Base-by-base conservation (phyloP, 805 yeast species). In the Scheffersomyces amazonensis region DNA sequence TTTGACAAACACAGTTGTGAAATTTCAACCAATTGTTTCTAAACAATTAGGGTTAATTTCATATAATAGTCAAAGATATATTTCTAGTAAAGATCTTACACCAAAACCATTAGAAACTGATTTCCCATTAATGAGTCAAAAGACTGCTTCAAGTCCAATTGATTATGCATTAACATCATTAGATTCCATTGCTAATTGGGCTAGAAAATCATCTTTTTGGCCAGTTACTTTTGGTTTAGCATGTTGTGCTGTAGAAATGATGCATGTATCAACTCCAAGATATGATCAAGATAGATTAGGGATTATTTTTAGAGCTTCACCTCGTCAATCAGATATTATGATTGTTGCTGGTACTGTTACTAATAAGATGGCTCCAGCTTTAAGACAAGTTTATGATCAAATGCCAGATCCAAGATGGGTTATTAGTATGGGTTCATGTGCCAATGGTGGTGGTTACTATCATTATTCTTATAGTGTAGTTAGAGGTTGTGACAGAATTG, bases 371-470 rank as follows among this genome's bases (percentile, higher is more conserved):
- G 95, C 95, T 2, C 96, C 96, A 29, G 93, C 93, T 18, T 72
- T 87, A 62, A 82, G 96, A 71, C 93, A 86, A 69, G 95, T 87
- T 23, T 87, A 87, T 64, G 96, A 87, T 64, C 96, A 87, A 67
- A 87, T 87, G 95, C 88, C 96, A 24, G 93, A 84, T 52, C 96
- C 96, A 33, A 80, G 90, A 67, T 87, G 95, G 95, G 96, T 87
- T 36, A 87, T 87, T 52, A 84, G 93, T 40, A 87, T 87, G 96
- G 96, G 96, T 34, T 83, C 91, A 6, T 87, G 96, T 69, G 96
- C 96, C 46, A 87, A 87, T 60, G 96, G 96, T 46, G 96, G 96
- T 44, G 96, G 96, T 23, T 87, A 87, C 67, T 87, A 87, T 69
- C 95, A 87, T 64, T 87, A 87, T 66, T 83, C 93, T 9, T 87